Base-by-base conservation (phyloP, 2,329 filamentous ascomycete genomes). In the Cladosporium sp. region DNA sequence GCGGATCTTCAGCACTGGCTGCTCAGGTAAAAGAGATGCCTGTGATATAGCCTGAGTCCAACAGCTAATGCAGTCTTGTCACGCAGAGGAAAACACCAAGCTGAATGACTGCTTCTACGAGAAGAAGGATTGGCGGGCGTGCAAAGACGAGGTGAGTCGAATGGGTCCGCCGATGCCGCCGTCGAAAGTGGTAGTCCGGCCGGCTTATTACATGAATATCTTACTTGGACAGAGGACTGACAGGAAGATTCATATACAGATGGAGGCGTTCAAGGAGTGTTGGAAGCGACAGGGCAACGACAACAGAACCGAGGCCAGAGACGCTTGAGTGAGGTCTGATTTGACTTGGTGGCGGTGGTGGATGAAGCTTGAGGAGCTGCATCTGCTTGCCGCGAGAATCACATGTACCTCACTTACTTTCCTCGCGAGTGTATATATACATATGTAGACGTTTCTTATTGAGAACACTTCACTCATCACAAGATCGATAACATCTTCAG, bases 61-160 rank as follows among this genome's bases (percentile, higher is more conserved):
- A n/a, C n/a, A n/a, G n/a, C n/a, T n/a, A n/a, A n/a, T n/a, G n/a
- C n/a, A n/a, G n/a, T n/a, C n/a, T n/a, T n/a, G n/a, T n/a, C n/a
- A n/a, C n/a, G n/a, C n/a, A n/a, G n/a, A 82, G 18, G 92, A 97
- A 66, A 96, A 97, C 64, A 75, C 80, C 48, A 91, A 84, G 64
- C 80, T 99, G 84, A 96, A 90, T 30, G 89, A 97, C 68, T 99
- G 93, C 71, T 96, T 95, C 70, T 96, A 83, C 65, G 89, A 92
- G 50, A 96, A 91, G 78, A 96, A 91, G 68, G 93, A 99, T 68
- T 99, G 93, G 92, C 79, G 93, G 60, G 78, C 80, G 52, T 99
- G 93, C 71, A 87, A 87, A 65, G 78, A 83, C 58, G 92, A 97
- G 82, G 92, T 95, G 69, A 75, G 86, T 73, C 11, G 17, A 27